phyloP scores from a whole-genome alignment of 495 filamentous ascomycete genomes.

The Parachaetomium inaequale region DNA sequence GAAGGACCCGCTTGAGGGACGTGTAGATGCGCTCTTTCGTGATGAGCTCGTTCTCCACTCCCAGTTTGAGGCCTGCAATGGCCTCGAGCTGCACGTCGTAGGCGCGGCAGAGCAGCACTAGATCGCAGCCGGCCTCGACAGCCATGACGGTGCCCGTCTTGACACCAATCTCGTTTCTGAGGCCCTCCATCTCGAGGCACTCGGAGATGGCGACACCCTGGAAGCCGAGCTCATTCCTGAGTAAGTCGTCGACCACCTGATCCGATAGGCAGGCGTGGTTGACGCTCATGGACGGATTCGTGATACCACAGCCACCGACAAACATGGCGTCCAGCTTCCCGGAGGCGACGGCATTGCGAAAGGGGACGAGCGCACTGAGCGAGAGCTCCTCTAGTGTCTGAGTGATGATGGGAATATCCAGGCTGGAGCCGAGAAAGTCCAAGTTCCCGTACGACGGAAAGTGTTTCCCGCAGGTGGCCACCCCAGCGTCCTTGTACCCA shows the following conservation, averaged over 20 bases:
- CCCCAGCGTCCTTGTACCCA: constrained; percentile 80
- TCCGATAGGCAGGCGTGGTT: constrained; percentile 91
- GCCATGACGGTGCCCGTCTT: constrained; percentile 91
- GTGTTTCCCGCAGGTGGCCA: constrained; percentile 86
- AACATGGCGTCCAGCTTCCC: constrained; percentile 85
- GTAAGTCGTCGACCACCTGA: constrained; percentile 80
- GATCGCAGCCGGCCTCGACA: constrained; percentile 85
- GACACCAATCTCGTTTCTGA: constrained; percentile 88
- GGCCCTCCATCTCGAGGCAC: constrained; percentile 91
- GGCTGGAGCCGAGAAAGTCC: constrained; percentile 80
- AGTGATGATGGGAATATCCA: constrained; percentile 88
- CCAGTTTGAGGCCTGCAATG: constrained; percentile 76
- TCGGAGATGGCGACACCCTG: constrained; percentile 89
- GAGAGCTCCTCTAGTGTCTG: constrained; percentile 85
- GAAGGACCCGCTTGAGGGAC: constrained; percentile 68
- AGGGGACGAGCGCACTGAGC: constrained; percentile 77
- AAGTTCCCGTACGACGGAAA: constrained; percentile 90
- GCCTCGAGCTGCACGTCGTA: constrained; percentile 85
- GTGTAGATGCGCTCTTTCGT: constrained; percentile 68
- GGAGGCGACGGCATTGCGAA: constrained; percentile 76
- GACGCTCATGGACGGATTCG: constrained; percentile 79
- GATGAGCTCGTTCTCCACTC: constrained; percentile 80
- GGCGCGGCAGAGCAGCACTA: constrained; percentile 78
- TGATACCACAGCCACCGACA: constrained; percentile 84
- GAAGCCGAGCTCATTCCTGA: constrained; percentile 79